These are phyloP conservation scores for Eruca vesicaria DNA, from an alignment of 441 rosid genomes.

Conservation along the genomic window DNA sequence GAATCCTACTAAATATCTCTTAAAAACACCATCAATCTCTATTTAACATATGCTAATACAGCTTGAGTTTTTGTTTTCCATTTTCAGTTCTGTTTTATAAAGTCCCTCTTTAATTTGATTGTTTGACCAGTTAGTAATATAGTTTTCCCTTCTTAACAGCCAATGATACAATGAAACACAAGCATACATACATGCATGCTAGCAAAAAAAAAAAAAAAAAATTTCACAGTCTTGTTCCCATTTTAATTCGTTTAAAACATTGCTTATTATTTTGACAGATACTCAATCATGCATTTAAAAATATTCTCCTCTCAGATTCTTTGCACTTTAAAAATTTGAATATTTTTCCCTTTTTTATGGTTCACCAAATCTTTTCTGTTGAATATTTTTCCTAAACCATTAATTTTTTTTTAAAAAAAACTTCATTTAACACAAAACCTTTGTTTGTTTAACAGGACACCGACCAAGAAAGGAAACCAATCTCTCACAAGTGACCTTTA, in stretches of 20 bases:
- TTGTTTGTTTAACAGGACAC: background rate
- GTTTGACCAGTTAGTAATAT: constrained; percentile 9
- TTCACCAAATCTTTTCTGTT: no score
- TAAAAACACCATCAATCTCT: background rate
- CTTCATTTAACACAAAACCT: background rate
- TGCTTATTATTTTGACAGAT: no score
- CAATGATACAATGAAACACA: no score
- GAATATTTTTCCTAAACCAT: background rate
- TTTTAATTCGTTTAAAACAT: no score
- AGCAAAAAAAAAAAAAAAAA: no score
- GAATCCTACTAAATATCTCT: background rate
- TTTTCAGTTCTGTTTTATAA: background rate
- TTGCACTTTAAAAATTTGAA: no score
- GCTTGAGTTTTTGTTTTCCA: background rate
- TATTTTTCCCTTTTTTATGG: no score
- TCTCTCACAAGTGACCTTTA: background rate
- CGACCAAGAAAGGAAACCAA: constrained; percentile 19
- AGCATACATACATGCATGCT: no score
- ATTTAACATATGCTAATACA: background rate
- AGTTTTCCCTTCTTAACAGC: no score
- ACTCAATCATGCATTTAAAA: no score
- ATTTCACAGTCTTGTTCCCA: no score
- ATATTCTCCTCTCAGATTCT: no score
- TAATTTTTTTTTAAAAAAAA: background rate
- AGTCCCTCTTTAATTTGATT: background rate